phyloP scores from a whole-genome alignment of 2,329 filamentous ascomycete genomes.

The Colletotrichum sojae region DNA sequence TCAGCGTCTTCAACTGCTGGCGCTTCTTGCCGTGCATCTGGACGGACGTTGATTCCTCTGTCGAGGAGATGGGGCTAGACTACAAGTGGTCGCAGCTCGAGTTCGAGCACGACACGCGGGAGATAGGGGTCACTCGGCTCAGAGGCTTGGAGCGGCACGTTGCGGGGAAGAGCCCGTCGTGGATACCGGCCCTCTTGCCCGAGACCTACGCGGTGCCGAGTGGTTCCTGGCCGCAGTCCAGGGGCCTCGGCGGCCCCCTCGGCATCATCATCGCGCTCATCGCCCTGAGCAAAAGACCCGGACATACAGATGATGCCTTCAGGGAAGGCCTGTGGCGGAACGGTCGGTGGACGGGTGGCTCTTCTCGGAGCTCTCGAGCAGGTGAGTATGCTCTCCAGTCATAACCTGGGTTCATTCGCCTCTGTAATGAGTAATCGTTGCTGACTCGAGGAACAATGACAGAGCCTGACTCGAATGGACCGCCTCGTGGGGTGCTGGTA shows the following conservation, averaged over 20 bases:
- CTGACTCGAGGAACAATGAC: too few relatives aligned
- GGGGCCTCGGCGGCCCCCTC: slow-evolving; percentile 55
- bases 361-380: background rate
- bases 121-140: slow-evolving; percentile 45
- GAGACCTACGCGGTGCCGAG: slow-evolving; percentile 46
- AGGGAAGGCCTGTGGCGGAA: slow-evolving; percentile 35
- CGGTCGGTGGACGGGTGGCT: background rate
- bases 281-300: slow-evolving; percentile 45
- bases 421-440: background rate
- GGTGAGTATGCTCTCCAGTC: slow-evolving; percentile 14
- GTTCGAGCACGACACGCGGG: slow-evolving; percentile 44
- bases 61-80: slow-evolving; percentile 34
- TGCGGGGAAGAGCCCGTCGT: slow-evolving; percentile 50
- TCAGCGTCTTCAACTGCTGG: slow-evolving; percentile 41
- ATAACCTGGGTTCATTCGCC: background rate
- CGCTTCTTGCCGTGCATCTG: slow-evolving; percentile 35
- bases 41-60: slow-evolving; percentile 8
- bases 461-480: slow-evolving; percentile 47
- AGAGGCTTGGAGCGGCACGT: slow-evolving; percentile 45
- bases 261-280: slow-evolving; percentile 57
- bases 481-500: slow-evolving; percentile 52
- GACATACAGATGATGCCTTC: slow-evolving; percentile 27
- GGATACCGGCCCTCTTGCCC: slow-evolving; percentile 57
- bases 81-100: slow-evolving; percentile 49
- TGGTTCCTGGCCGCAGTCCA: slow-evolving; percentile 41